A percentile compares a stretch with the other conserved stretches of the same genome.
Evolutionary conservation across 169 alveolate species (phyloP).

Genomic region (Plasmodium coatneyi): DNA sequence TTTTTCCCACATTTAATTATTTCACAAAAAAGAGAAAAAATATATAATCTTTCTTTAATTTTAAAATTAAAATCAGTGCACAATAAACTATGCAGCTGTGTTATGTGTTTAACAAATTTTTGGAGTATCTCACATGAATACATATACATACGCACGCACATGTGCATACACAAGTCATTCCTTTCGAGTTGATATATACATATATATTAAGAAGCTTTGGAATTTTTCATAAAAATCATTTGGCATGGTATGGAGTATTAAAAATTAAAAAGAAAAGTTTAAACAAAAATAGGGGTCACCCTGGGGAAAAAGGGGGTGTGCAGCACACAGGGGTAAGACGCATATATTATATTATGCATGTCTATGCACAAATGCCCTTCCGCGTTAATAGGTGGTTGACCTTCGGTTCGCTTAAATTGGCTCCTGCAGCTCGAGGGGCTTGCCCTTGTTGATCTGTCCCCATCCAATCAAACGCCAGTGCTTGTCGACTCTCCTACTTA

Average conservation of each 20-base stretch:
- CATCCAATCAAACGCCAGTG: conserved; percentile 99
- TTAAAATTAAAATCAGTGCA: conserved; percentile 22
- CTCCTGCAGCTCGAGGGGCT: conserved; percentile 83
- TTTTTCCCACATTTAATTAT: conserved; percentile 8
- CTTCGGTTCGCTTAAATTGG: conserved; percentile 42
- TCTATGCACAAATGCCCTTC: background rate
- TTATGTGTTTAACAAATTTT: conserved; percentile 22
- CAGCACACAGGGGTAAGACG: background rate
- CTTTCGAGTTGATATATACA: conserved; percentile 10
- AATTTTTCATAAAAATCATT: conserved; percentile 67
- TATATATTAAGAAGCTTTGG: background rate
- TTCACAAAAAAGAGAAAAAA: conserved; percentile 36
- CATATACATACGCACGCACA: background rate
- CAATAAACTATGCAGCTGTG: conserved; percentile 6
- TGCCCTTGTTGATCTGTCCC: conserved; percentile 95
- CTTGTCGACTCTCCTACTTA: conserved; percentile 97
- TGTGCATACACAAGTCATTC: background rate
- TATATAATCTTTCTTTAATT: background rate
- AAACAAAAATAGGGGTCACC: conserved; percentile 12
- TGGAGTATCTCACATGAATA: background rate
- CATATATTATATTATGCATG: background rate
- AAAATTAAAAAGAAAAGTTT: conserved; percentile 13
- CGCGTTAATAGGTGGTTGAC: background rate
- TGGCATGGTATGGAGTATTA: conserved; percentile 28
- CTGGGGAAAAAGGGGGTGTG: background rate